Base-by-base conservation (phyloP, 2,329 filamentous ascomycete species). In the Alternaria incomplexa region DNA sequence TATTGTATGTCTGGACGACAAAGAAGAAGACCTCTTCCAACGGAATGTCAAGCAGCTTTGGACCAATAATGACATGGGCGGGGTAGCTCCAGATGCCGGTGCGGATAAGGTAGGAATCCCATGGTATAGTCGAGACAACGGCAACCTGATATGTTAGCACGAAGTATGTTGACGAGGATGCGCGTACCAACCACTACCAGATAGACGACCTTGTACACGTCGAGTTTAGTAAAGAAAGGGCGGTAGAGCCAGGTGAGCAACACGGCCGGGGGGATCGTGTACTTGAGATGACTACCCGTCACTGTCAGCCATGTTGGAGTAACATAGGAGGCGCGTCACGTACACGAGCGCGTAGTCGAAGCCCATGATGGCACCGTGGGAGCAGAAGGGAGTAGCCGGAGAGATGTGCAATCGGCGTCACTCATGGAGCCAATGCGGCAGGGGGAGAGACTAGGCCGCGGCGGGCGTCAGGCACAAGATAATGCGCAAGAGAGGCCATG, bases 1-100 rank as follows among this genome's bases (percentile, higher is more conserved):
- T 92, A 72, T 88, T 91, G 77, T 91, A 93, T 1, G 91, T 93
- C 79, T 93, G 91, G 23, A 93, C 87, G 20, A 91, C 79, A 75
- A 93, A 93, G 83, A 93, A 93, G 80, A 93, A 93, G 5, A 93
- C 79, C 75, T 93, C 91, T 72, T 93, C 91, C 5, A 85, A 77
- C 0, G 91, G 91, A 17, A 93, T 91, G n/a, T 82, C 81, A 70
- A 87, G 87, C 15, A 92, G 74, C 1, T 83, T 89, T 0, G 84
- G 84, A 0, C 91, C 91, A 36, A 90, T 72, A 30, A 93, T 86
- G 20, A 87, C 90, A 71, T 88, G 81, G 11, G 83, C 79, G 2
- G 91, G 90, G 72, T 93, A 93, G 10, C 87, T 89, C 91, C 91
- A 93, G 73, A 93, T 86, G 47, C 84, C 81, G 57, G 83, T 87